Base-by-base conservation (phyloP, 1,284 basidiomycete genomes). In the Cystobasidium slooffiae region DNA sequence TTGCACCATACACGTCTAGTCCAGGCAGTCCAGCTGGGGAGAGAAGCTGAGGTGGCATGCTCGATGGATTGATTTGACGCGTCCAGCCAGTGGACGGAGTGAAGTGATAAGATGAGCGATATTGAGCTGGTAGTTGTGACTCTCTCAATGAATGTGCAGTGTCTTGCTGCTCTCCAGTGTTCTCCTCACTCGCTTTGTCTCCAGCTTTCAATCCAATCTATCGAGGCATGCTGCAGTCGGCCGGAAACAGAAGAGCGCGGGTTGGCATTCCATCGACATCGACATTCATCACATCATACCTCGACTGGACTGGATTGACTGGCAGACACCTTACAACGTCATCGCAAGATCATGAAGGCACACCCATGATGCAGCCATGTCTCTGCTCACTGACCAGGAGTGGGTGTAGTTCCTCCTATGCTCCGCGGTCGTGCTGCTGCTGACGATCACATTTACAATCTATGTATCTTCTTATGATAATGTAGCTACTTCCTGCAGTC, bases 401-500 rank as follows among this genome's bases (percentile, higher is more conserved):
- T 65, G 52, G 37, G 70, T 66, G 14, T 7, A 31, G 39, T 12
- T 10, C 4, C 16, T 37, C 37, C 1, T 12, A 1, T 43, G 51
- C 18, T 18, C 22, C 9, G 31, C 20, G 22, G 12, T 6, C 24
- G 24, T 49, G 51, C 46, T 22, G 24, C 24, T 14, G 59, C 44
- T 65, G 62, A 55, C 44, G 47, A 63, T 72, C 22, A 62, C 8
- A 1, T 12, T 24, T n/a, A 41, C 43, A 18, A 22, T 44, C 39
- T 22, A 6, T 53, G 41, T 20, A 39, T 24, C 3, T 1, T 51
- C 47, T 52, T 43, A 4, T 20, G 18, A 20, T 14, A 20, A 20
- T 20, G 18, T 52, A 73, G 70, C 70, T 73, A 73, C 70, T 73
- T 73, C 53, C 53, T 73, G 59, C 70, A 73, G 70, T 64, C 70